Conservation (phyloP, 2,329 filamentous ascomycete species). For the Bipolaris cookei region DNA sequence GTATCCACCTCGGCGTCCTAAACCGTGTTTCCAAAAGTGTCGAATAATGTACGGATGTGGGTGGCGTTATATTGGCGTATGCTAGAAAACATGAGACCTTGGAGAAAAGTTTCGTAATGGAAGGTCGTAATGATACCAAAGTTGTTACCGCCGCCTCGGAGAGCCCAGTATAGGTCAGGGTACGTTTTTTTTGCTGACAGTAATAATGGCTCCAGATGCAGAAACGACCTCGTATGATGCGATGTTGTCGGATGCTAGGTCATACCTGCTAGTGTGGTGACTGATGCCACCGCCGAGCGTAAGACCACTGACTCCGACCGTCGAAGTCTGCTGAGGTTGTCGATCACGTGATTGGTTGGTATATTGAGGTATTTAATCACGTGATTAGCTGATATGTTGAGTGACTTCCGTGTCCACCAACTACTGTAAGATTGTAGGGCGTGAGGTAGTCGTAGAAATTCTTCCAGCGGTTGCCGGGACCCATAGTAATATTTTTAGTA, state of each 20-base stretch:
- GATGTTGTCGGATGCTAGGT: constrained; percentile 42
- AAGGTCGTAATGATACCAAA: constrained; percentile 46
- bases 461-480: constrained; percentile 45
- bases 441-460: constrained; percentile 42
- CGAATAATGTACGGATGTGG: constrained; percentile 20
- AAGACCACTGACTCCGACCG: constrained; percentile 29
- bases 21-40: constrained; percentile 28
- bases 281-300: constrained; percentile 30
- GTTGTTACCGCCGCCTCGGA: constrained; percentile 46
- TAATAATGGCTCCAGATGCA: constrained; percentile 26
- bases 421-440: constrained; percentile 27
- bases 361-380: neutral
- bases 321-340: constrained; percentile 14
- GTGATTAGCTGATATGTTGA: neutral
- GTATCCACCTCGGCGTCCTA: constrained; percentile 23
- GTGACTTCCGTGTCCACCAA: constrained; percentile 37
- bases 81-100: constrained; percentile 12
- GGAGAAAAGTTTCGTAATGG: constrained; percentile 24
- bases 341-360: neutral
- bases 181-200: constrained; percentile 31
- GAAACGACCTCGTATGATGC: constrained; percentile 41
- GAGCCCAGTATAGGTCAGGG: constrained; percentile 49
- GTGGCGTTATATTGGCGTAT: constrained; percentile 14
- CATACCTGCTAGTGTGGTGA: constrained; percentile 13
- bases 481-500: constrained; percentile 34